Conservation (phyloP, 768 basidiomycete species). For the Harrya chromipes region DNA sequence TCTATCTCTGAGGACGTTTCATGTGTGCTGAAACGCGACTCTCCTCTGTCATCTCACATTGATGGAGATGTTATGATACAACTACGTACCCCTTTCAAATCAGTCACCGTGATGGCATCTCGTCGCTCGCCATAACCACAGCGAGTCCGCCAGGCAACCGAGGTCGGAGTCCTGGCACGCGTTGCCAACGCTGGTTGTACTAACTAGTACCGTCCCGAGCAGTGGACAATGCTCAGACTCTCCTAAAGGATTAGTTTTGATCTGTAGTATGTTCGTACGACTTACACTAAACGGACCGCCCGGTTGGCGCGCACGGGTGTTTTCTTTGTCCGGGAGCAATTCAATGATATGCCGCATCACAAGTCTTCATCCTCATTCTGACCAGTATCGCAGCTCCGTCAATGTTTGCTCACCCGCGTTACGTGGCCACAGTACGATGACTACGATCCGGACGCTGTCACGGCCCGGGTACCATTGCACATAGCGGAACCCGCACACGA, state of each 20-base stretch:
- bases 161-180: conserved; percentile 20
- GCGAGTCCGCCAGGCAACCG: conserved; percentile 7
- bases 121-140: background rate
- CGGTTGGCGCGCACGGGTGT: background rate
- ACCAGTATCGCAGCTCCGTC: too few relatives aligned
- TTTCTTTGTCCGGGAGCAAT: conserved; percentile 10
- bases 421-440: too few relatives aligned
- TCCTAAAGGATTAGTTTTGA: background rate
- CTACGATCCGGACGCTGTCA: too few relatives aligned
- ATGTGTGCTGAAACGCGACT: conserved; percentile 17
- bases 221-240: background rate
- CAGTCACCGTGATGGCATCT: conserved; percentile 12
- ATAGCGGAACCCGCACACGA: background rate
- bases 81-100: background rate
- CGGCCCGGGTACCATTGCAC: too few relatives aligned
- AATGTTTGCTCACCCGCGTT: too few relatives aligned
- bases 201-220: too few relatives aligned
- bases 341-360: background rate
- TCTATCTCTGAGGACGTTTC: conserved; percentile 12
- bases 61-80: conserved; percentile 13
- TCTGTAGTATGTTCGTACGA: background rate
- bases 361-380: background rate
- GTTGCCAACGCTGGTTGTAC: conserved; percentile 13
- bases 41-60: conserved; percentile 15
- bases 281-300: conserved; percentile 1